A percentile compares a stretch with the other conserved stretches of the same genome.
These are phyloP conservation scores for Boletus pseudopeckii DNA, from an alignment of 768 basidiomycete genomes.

Conservation along the genomic window DNA sequence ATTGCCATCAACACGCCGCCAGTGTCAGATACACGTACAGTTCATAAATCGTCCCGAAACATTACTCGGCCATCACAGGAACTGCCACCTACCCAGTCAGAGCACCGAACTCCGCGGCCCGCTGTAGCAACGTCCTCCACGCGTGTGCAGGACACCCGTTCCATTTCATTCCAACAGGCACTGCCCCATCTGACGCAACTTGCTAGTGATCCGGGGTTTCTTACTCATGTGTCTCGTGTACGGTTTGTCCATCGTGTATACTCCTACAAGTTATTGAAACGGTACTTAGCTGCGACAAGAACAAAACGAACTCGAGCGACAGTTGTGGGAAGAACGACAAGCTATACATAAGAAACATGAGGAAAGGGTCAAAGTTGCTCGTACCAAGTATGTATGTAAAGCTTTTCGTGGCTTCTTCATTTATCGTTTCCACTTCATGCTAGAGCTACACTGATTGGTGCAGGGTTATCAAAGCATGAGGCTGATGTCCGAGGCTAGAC, in stretches of 20 bases:
- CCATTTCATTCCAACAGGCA: slow-evolving; percentile 64
- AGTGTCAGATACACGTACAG: slow-evolving; percentile 7
- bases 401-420: not conserved
- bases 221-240: slow-evolving; percentile 52
- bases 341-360: slow-evolving; percentile 63
- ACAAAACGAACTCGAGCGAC: slow-evolving; percentile 65
- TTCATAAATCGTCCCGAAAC: slow-evolving; percentile 9
- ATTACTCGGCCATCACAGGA: slow-evolving; percentile 13
- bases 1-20: slow-evolving; percentile 7
- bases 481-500: slow-evolving; percentile 29
- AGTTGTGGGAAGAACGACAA: slow-evolving; percentile 64
- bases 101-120: slow-evolving; percentile 14
- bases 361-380: slow-evolving; percentile 65
- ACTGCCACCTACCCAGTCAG: slow-evolving; percentile 6
- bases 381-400: slow-evolving; percentile 51
- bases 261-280: slow-evolving; percentile 7
- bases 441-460: slow-evolving; percentile 68
- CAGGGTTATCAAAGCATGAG: slow-evolving; percentile 65
- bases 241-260: slow-evolving; percentile 7
- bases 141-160: slow-evolving; percentile 38
- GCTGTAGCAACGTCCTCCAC: slow-evolving; percentile 3
- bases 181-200: slow-evolving; percentile 63
- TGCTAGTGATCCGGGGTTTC: slow-evolving; percentile 49
- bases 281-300: slow-evolving; percentile 60
- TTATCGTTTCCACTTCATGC: slow-evolving; percentile 1